Percentiles rank a stretch among this genome's conserved stretches.
These are phyloP conservation scores for Leptodermis oblonga DNA, from an alignment of 257 asterid genomes.

Conservation along the genomic window DNA sequence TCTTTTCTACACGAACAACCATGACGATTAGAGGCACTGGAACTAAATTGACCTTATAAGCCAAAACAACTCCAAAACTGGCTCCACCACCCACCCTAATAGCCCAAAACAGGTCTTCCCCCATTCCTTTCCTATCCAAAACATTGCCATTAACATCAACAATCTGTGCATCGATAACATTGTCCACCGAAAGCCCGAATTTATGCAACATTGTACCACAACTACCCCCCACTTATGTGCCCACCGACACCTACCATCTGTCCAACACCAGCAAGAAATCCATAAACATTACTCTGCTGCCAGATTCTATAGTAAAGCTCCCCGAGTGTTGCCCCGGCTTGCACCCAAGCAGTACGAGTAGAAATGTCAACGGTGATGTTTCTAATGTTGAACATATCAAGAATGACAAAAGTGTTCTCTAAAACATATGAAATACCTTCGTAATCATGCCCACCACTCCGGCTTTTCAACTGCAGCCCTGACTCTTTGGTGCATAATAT, in stretches of 20 bases:
- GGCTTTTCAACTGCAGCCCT: slow-evolving; percentile 31
- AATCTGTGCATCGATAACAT: slow-evolving; percentile 37
- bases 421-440: slow-evolving; percentile 41
- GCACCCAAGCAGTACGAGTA: slow-evolving; percentile 33
- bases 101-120: slow-evolving; percentile 43
- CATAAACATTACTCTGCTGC: slow-evolving; percentile 27
- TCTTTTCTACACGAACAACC: slow-evolving; percentile 1
- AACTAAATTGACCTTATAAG: slow-evolving; percentile 15
- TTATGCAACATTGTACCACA: slow-evolving; percentile 14
- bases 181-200: slow-evolving; percentile 33
- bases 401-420: slow-evolving; percentile 16
- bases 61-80: slow-evolving; percentile 18
- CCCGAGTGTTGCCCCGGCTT: slow-evolving; percentile 36
- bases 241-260: slow-evolving; percentile 43
- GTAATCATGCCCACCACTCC: slow-evolving; percentile 59
- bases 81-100: slow-evolving; percentile 22
- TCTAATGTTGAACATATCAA: slow-evolving; percentile 41
- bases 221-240: slow-evolving; percentile 22
- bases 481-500: slow-evolving; percentile 27
- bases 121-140: slow-evolving; percentile 35
- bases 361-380: slow-evolving; percentile 17
- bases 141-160: slow-evolving; percentile 36
- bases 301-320: slow-evolving; percentile 39
- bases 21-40: slow-evolving; percentile 8
- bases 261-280: slow-evolving; percentile 41